Conservation (phyloP, 2,329 filamentous ascomycete species). For the Fusarium sp. region DNA sequence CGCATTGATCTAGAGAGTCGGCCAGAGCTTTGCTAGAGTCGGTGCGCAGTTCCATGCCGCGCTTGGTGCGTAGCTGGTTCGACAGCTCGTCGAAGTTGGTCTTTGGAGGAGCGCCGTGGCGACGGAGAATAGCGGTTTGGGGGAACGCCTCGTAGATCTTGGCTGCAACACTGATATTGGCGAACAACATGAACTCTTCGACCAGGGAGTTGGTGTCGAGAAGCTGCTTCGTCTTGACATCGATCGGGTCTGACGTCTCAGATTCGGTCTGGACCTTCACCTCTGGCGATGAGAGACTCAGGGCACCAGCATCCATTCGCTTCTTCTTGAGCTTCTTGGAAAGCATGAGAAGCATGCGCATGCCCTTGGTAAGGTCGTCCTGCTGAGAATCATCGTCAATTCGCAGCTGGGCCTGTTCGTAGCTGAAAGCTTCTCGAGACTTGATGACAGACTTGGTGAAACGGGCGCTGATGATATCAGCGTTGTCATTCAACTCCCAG, state of each 20-base stretch:
- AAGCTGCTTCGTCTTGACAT: conserved; percentile 94
- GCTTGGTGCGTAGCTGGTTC: conserved; percentile 91
- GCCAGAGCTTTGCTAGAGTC: conserved; percentile 95
- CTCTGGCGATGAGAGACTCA: conserved; percentile 97
- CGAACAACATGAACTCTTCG: conserved; percentile 99
- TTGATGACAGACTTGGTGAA: conserved; percentile 99
- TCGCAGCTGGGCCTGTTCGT: conserved; percentile 93
- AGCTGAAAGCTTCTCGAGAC: conserved; percentile 96
- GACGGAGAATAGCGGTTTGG: conserved; percentile 92
- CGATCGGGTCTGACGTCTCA: conserved; percentile 94
- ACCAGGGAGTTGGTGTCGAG: conserved; percentile 98
- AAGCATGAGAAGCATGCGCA: conserved; percentile 87
- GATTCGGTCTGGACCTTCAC: conserved; percentile 96
- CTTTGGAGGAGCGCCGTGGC: conserved; percentile 92
- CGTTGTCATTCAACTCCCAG: conserved; percentile 90
- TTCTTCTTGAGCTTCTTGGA: conserved; percentile 96
- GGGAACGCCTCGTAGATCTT: conserved; percentile 94
- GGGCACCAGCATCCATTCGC: conserved; percentile 94
- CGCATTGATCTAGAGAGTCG: conserved; percentile 88
- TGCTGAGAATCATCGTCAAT: conserved; percentile 91
- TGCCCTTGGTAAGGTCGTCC: conserved; percentile 90
- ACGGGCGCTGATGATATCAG: conserved; percentile 85
- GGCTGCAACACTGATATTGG: conserved; percentile 93
- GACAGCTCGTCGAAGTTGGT: conserved; percentile 96
- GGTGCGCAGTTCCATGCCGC: conserved; percentile 82